These are phyloP conservation scores for Turnera subulata DNA, from an alignment of 345 rosid species.

Conservation along the genomic window DNA sequence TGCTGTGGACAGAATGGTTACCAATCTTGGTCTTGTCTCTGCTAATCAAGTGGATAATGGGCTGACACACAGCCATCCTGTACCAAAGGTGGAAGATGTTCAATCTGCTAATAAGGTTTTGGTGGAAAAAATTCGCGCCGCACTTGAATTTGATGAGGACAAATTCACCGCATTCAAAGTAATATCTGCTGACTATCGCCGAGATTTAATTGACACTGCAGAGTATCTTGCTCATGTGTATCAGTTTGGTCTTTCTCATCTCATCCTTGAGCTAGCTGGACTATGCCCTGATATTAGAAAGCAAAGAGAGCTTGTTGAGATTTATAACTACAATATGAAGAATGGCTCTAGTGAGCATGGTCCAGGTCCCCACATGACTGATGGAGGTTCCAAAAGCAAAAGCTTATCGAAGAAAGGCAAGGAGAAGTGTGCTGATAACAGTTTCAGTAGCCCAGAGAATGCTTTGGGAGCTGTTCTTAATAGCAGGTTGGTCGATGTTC, in stretches of 20 bases:
- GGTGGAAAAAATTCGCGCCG: constrained; percentile 23
- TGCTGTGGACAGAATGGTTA: background rate
- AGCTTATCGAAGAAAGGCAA: constrained; percentile 18
- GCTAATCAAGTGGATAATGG: background rate
- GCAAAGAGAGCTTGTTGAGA: constrained; percentile 25
- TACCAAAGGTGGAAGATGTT: constrained; percentile 12
- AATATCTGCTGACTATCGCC: constrained; percentile 16
- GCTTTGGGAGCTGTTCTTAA: background rate
- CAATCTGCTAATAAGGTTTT: constrained; percentile 22
- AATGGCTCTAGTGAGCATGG: constrained; percentile 7
- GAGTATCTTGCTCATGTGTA: constrained; percentile 23
- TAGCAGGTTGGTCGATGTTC: background rate
- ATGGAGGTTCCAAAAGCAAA: background rate
- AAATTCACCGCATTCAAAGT: constrained; percentile 20
- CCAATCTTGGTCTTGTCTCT: constrained; percentile 3
- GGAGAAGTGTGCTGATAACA: constrained; percentile 15
- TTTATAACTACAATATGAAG: constrained; percentile 11
- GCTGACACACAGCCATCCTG: background rate
- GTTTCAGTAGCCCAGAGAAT: constrained; percentile 2
- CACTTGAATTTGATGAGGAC: constrained; percentile 16
- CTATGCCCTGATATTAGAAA: constrained; percentile 21
- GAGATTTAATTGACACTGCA: constrained; percentile 11
- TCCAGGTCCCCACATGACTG: too few species aligned
- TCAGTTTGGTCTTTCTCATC: constrained; percentile 24
- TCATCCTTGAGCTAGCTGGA: constrained; percentile 22